These are phyloP conservation scores for Neoboletus brunneissimus DNA, from an alignment of 768 basidiomycete genomes.

Conservation along the genomic window DNA sequence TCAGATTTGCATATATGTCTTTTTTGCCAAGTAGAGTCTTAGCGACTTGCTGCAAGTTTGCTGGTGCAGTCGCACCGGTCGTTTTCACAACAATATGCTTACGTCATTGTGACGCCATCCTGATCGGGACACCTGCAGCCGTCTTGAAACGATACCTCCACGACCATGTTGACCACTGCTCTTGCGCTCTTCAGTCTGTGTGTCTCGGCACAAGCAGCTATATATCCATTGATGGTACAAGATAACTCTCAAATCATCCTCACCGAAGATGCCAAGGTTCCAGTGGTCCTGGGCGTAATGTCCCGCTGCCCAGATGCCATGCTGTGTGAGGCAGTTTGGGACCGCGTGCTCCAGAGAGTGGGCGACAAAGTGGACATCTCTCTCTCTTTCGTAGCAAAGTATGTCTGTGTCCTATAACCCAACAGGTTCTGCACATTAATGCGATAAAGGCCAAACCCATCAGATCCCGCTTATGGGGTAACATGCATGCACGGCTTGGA, in stretches of 20 bases:
- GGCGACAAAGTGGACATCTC: constrained; percentile 63
- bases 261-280: constrained; percentile 40
- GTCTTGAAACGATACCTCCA: constrained; percentile 13
- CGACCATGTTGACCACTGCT: constrained; percentile 20
- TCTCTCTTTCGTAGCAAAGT: constrained; percentile 75
- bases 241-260: constrained; percentile 11
- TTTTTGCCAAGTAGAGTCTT: constrained; percentile 1
- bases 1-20: constrained; percentile 15
- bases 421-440: constrained; percentile 11
- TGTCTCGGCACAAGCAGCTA: constrained; percentile 11
- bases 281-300: constrained; percentile 60
- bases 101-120: constrained; percentile 30
- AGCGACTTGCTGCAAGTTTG: constrained; percentile 1
- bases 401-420: constrained; percentile 29
- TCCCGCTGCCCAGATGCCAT: constrained; percentile 80
- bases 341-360: constrained; percentile 63
- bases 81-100: constrained; percentile 12
- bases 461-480: constrained; percentile 72
- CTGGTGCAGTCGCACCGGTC: background rate
- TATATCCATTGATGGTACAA: constrained; percentile 22
- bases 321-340: constrained; percentile 74
- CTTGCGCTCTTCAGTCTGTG: constrained; percentile 19
- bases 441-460: constrained; percentile 51
- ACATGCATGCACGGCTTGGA: constrained; percentile 74
- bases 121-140: background rate